Base-by-base conservation (phyloP, 192 early-diverging fungal species). In the Linnemannia elongata region DNA sequence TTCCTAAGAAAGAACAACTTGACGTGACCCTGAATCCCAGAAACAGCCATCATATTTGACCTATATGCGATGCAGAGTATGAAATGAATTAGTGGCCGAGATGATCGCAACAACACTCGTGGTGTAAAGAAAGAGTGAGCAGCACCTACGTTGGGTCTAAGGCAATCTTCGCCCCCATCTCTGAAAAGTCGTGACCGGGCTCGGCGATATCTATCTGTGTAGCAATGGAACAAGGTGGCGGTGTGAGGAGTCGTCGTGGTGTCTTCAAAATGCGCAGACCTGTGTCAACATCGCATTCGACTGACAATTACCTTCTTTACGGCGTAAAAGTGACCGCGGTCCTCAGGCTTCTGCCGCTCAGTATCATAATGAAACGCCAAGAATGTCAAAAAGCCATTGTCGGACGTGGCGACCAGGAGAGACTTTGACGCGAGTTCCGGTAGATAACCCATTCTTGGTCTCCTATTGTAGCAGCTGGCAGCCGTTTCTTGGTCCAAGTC, bases 341-440 rank as follows among this genome's bases (percentile, higher is more conserved):
- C 38, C 24, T 13, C 3, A 18, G 17, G 13, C 2, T 57, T 89
- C 94, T 96, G 49, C 95, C 93, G 18, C 94, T 97, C 2, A 70
- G 96, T 35, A 90, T 95, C 8, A 95, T 93, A 20, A 91, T 97
- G 7, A 92, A 98, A 39, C 87, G 93, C 81, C 94, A 89, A 36
- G 60, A 89, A 89, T 36, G 81, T 81, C 77, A 89, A 36, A 1
- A 83, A n/a, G n/a, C 88, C 88, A 24, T 85, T 87, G 73, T 89
- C 82, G 2, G 82, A 87, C 22, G 85, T 81, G 24, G 63, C 85
- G 4, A 85, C 79, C 17, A 89, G 15, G 1, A 89, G 72, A 10
- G 52, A 75, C 33, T 72, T 41, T 15, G 79, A 81, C 0, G 85
- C 71, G 6, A 10, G 15, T 35, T 70, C 68, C 13, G 85, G 85